These are phyloP conservation scores for Chytridium lagenaria DNA, from an alignment of 371 early-diverging fungal genomes.

Conservation along the genomic window DNA sequence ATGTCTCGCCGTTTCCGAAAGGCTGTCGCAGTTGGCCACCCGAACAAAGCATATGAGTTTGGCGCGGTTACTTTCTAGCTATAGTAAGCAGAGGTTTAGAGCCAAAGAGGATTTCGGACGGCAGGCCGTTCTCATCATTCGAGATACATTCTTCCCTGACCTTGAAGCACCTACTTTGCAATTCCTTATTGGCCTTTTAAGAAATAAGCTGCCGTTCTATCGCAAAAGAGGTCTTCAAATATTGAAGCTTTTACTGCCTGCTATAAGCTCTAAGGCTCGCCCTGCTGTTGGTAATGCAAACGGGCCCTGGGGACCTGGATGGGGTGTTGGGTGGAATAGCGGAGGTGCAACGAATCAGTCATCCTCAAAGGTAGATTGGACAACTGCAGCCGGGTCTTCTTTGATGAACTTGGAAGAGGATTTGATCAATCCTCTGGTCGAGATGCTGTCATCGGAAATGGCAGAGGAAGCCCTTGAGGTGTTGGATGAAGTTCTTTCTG, in stretches of 20 bases:
- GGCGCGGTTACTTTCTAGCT: conserved; percentile 64
- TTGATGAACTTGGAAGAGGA: conserved; percentile 52
- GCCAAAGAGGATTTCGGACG: conserved; percentile 74
- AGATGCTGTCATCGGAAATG: conserved; percentile 68
- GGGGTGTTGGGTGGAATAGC: conserved; percentile 17
- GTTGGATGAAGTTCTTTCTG: conserved; percentile 69
- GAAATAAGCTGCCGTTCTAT: conserved; percentile 67
- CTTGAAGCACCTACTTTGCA: conserved; percentile 66
- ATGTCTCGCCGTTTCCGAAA: conserved; percentile 56
- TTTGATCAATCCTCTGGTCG: conserved; percentile 63
- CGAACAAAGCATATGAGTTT: conserved; percentile 57
- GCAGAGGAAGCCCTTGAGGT: conserved; percentile 72
- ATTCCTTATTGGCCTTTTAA: conserved; percentile 66
- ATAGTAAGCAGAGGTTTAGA: conserved; percentile 70
- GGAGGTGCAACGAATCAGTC: conserved; percentile 11
- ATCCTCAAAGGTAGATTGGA: conserved; percentile 2
- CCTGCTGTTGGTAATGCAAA: conserved; percentile 25
- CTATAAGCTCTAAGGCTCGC: conserved; percentile 51
- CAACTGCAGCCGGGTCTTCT: not conserved
- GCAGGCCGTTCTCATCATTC: conserved; percentile 66
- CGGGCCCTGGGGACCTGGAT: conserved; percentile 47
- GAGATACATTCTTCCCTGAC: conserved; percentile 69
- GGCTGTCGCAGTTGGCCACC: conserved; percentile 63
- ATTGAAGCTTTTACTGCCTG: conserved; percentile 69
- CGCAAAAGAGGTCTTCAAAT: conserved; percentile 68